phyloP scores from a whole-genome alignment of 164 flowering plant genomes.

The Vitis vinifera region DNA sequence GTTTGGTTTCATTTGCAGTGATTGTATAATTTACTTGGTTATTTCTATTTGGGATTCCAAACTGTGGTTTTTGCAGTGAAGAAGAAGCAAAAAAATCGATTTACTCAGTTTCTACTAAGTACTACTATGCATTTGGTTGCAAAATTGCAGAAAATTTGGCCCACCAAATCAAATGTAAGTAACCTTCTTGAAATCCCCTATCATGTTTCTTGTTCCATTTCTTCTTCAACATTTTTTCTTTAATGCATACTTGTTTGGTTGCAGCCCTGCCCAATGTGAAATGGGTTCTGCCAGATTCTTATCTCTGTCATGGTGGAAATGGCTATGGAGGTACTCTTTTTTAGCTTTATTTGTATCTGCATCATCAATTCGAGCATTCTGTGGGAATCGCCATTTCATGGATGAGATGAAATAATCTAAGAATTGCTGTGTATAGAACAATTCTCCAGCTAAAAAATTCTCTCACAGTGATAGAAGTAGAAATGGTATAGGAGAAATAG shows the following conservation, averaged over 20 bases:
- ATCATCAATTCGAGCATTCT: not conserved
- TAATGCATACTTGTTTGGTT: not conserved
- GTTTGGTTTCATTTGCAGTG: not conserved
- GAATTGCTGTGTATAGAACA: too few species aligned
- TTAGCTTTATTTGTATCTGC: not conserved
- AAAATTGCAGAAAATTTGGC: slow-evolving; percentile 14
- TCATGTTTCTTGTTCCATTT: not conserved
- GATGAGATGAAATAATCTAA: too few species aligned
- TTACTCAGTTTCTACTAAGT: slow-evolving; percentile 40
- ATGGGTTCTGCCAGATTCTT: slow-evolving; percentile 44
- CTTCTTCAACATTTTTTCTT: not conserved
- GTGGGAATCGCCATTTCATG: too few species aligned
- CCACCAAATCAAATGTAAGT: slow-evolving; percentile 29
- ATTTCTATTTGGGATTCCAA: not conserved
- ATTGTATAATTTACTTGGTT: not conserved
- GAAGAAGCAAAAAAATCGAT: slow-evolving; percentile 38
- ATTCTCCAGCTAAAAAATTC: too few species aligned
- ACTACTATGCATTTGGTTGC: slow-evolving; percentile 39
- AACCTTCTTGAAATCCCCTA: not conserved
- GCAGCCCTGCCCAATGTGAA: slow-evolving; percentile 28
- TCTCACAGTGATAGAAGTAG: too few species aligned
- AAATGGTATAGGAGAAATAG: too few species aligned
- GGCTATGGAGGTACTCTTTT: slow-evolving; percentile 35
- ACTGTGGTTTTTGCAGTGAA: slow-evolving; percentile 21
- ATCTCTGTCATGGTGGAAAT: slow-evolving; percentile 16